A percentile compares a stretch with the other conserved stretches of the same genome.
Evolutionary conservation across 108 stramenopile genomes (phyloP).

Genomic region (Cyclostephanos tholiformis): DNA sequence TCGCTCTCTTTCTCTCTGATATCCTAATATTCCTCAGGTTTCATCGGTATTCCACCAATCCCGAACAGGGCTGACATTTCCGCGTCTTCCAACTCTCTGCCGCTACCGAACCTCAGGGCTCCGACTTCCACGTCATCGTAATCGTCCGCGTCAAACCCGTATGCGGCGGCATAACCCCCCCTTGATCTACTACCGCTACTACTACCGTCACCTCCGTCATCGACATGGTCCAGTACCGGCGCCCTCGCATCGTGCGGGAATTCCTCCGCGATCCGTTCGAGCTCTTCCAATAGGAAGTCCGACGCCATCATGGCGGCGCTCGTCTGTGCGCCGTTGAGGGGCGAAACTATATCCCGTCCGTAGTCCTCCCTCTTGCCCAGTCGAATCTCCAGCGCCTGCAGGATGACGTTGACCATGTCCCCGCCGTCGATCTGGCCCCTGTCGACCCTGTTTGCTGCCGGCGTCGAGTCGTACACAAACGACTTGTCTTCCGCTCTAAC

Average conservation of each 20-base stretch:
- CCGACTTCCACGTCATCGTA: conserved; percentile 28
- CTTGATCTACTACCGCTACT: conserved; percentile 22
- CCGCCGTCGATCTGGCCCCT: conserved; percentile 77
- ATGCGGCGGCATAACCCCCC: conserved; percentile 53
- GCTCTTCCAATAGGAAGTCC: conserved; percentile 75
- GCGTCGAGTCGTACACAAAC: conserved; percentile 68
- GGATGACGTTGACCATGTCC: conserved; percentile 76
- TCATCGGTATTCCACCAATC: conserved; percentile 50
- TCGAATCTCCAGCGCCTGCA: conserved; percentile 78
- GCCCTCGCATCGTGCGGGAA: conserved; percentile 23
- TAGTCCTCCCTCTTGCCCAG: conserved; percentile 38
- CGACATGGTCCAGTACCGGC: conserved; percentile 4
- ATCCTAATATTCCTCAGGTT: conserved; percentile 21
- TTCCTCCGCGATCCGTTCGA: conserved; percentile 52
- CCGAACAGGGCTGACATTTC: conserved; percentile 59
- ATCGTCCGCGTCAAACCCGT: conserved; percentile 49
- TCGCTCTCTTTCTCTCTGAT: neutral
- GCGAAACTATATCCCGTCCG: conserved; percentile 21
- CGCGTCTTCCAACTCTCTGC: conserved; percentile 39
- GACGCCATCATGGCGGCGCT: conserved; percentile 85
- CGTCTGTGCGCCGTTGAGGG: conserved; percentile 70
- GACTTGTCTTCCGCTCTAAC: conserved; percentile 64
- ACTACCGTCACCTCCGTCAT: neutral
- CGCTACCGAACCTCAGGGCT: neutral
- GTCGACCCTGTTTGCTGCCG: conserved; percentile 80